Evolutionary conservation across 306 rosid species (phyloP).

Genomic region (Acmispon strigosus): DNA sequence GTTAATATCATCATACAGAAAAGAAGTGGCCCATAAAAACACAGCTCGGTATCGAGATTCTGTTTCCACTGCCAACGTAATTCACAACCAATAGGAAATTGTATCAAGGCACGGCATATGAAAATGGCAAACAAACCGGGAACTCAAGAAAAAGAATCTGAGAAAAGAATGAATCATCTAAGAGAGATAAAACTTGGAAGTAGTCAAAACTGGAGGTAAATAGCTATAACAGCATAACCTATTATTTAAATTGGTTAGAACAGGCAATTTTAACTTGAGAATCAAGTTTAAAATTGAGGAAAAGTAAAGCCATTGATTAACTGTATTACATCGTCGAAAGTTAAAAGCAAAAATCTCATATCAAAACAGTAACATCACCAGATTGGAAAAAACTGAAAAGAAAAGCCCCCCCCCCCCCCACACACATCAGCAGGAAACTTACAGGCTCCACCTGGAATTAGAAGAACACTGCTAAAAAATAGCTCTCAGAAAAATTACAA

Average conservation of each 20-base stretch:
- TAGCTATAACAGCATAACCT: background rate
- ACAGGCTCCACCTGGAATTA: background rate
- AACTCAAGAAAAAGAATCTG: background rate
- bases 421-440: slow-evolving; percentile 16
- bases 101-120: background rate
- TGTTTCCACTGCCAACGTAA: slow-evolving; percentile 26
- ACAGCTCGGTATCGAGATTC: slow-evolving; percentile 22
- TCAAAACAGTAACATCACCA: slow-evolving; percentile 12
- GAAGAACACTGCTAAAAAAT: background rate
- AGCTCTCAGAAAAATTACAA: background rate
- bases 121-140: slow-evolving; percentile 21
- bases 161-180: background rate
- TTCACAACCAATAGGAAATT: slow-evolving; percentile 15
- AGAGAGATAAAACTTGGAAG: slow-evolving; percentile 2
- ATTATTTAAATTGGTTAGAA: background rate
- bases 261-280: slow-evolving; percentile 1
- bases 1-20: slow-evolving; percentile 24
- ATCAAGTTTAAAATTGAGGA: background rate
- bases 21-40: slow-evolving; percentile 19
- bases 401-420: background rate
- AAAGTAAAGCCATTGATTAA: slow-evolving; percentile 5
- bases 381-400: background rate
- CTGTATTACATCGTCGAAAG: slow-evolving; percentile 19
- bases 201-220: background rate
- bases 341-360: slow-evolving; percentile 18